Conservation (phyloP, 2,329 filamentous ascomycete genomes). For the Ophiostoma sp. region DNA sequence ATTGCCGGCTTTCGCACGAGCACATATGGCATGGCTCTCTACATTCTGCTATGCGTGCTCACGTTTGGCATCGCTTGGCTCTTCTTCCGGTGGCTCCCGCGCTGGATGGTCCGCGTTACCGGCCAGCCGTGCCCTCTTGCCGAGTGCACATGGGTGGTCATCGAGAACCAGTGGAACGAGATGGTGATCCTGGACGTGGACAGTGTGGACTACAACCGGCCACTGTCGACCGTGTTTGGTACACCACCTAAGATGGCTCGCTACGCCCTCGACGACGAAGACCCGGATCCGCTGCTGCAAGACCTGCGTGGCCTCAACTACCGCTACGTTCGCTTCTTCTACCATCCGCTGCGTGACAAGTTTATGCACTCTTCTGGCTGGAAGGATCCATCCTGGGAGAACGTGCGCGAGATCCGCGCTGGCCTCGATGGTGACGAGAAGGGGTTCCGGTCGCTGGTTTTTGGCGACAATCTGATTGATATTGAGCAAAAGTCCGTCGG, state of each 20-base stretch:
- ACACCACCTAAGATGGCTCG: constrained; percentile 49
- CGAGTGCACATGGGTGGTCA: constrained; percentile 82
- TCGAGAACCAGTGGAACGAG: constrained; percentile 97
- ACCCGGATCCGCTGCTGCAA: constrained; percentile 72
- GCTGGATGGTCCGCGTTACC: constrained; percentile 73
- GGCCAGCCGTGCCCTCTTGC: constrained; percentile 64
- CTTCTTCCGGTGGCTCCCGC: constrained; percentile 81
- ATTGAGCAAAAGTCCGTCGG: constrained; percentile 82
- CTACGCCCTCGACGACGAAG: constrained; percentile 33
- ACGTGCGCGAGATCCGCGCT: constrained; percentile 60
- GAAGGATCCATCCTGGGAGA: constrained; percentile 89
- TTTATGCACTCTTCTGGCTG: constrained; percentile 83
- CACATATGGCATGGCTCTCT: constrained; percentile 60
- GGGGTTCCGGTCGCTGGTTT: constrained; percentile 74
- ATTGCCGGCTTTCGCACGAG: constrained; percentile 87
- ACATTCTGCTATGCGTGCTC: constrained; percentile 63
- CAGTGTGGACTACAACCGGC: constrained; percentile 48
- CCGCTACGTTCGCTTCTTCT: constrained; percentile 89
- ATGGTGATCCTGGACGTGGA: constrained; percentile 70
- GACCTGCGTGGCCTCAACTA: constrained; percentile 79
- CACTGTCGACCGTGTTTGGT: constrained; percentile 62
- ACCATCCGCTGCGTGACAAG: constrained; percentile 81
- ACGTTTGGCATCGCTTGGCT: constrained; percentile 78
- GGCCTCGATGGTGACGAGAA: constrained; percentile 83
- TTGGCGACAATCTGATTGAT: constrained; percentile 85